A percentile compares a stretch with the other conserved stretches of the same genome.
These are phyloP conservation scores for Arthroderma sp. DNA, from an alignment of 2,329 filamentous ascomycete genomes.

Conservation along the genomic window DNA sequence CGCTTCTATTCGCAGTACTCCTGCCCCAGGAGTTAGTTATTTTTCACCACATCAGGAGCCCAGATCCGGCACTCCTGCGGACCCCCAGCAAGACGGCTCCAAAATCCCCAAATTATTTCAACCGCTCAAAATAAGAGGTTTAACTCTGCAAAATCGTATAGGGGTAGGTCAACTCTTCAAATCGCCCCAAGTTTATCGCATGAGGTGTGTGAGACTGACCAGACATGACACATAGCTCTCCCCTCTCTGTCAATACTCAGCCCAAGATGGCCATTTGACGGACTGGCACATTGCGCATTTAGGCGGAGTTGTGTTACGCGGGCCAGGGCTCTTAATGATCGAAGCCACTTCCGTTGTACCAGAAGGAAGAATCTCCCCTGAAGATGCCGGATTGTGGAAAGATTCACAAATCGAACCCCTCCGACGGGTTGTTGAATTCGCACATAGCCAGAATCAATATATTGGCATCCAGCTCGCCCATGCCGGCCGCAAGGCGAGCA, in stretches of 20 bases:
- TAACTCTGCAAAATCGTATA: conserved; percentile 56
- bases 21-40: conserved; percentile 21
- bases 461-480: conserved; percentile 66
- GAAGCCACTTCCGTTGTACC: conserved; percentile 65
- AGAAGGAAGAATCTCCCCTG: conserved; percentile 65
- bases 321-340: conserved; percentile 56
- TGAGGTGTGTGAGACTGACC: neutral
- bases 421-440: conserved; percentile 18
- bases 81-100: conserved; percentile 29
- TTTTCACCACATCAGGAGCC: conserved; percentile 26
- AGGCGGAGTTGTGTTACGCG: conserved; percentile 58
- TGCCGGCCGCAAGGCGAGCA: conserved; percentile 57
- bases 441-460: conserved; percentile 44
- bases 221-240: conserved; percentile 30
- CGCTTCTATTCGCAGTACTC: conserved; percentile 19
- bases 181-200: neutral
- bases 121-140: conserved; percentile 42
- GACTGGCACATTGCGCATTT: conserved; percentile 74
- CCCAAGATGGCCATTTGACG: conserved; percentile 58
- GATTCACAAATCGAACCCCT: conserved; percentile 55
- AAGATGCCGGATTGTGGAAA: conserved; percentile 69
- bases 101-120: conserved; percentile 44
- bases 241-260: conserved; percentile 55
- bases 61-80: conserved; percentile 24
- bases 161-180: conserved; percentile 26